Percentiles rank a stretch among this genome's conserved stretches.
These are phyloP conservation scores for Carex myosuroides DNA, from an alignment of 176 grass and related monocot species.

Conservation along the genomic window DNA sequence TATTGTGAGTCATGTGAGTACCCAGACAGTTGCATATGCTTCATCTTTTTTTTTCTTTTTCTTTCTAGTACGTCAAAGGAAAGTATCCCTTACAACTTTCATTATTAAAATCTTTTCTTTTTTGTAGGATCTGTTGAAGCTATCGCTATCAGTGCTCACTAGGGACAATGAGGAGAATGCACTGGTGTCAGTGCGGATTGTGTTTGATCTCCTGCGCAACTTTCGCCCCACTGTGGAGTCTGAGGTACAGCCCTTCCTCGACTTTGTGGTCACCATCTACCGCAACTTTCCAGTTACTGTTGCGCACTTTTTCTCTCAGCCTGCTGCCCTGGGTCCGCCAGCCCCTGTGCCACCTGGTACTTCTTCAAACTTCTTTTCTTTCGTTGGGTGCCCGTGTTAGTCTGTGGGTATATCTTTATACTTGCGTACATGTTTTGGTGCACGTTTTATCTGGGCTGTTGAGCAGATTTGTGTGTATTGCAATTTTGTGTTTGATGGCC, in stretches of 20 bases:
- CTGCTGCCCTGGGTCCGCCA: constrained; percentile 31
- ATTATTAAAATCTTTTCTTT: not conserved
- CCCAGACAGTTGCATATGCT: not conserved
- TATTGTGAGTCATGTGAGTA: not conserved
- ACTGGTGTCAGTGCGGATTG: constrained; percentile 81
- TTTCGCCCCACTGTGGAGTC: constrained; percentile 97
- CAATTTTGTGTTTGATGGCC: not conserved
- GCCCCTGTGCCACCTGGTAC: constrained; percentile 22
- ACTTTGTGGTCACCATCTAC: constrained; percentile 88
- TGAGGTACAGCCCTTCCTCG: constrained; percentile 95
- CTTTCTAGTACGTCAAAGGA: not conserved
- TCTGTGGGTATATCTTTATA: not conserved
- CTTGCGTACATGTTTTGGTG: not conserved
- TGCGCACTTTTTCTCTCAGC: constrained; percentile 61
- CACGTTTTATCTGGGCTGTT: not conserved
- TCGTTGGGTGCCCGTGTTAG: not conserved
- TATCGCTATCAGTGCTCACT: constrained; percentile 82
- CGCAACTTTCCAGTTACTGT: constrained; percentile 66
- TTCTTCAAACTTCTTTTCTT: not conserved
- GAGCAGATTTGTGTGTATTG: not conserved
- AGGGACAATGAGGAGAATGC: constrained; percentile 95
- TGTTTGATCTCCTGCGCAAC: constrained; percentile 94
- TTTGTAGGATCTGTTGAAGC: constrained; percentile 82
- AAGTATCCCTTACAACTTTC: not conserved
- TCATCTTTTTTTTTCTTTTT: not conserved